Evolutionary conservation across 495 filamentous ascomycete species (phyloP).

Genomic region (Stereocaulon alpinum): DNA sequence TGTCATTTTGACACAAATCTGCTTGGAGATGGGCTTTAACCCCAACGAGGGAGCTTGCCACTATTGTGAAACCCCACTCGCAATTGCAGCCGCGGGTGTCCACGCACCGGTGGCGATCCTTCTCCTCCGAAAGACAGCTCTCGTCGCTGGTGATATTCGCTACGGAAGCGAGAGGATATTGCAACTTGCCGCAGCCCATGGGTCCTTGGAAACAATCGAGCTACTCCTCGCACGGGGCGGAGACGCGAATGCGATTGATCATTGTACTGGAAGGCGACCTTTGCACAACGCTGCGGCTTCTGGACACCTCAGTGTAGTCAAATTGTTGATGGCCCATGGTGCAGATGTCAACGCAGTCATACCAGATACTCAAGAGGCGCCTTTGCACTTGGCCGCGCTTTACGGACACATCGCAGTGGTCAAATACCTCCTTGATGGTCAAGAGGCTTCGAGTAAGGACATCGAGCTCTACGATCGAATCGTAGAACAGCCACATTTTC

Average conservation of each 20-base stretch:
- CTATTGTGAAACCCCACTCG: background rate
- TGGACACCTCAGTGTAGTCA: background rate
- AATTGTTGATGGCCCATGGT: background rate
- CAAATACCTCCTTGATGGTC: background rate
- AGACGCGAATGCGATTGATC: background rate
- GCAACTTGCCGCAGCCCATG: background rate
- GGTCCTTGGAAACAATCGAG: background rate
- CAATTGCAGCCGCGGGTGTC: background rate
- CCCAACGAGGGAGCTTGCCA: background rate
- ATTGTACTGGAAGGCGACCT: background rate
- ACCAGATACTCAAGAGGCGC: background rate
- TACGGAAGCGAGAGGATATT: background rate
- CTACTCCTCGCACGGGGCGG: background rate
- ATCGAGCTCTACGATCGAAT: background rate
- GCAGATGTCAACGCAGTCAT: background rate
- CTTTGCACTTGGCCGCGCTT: background rate
- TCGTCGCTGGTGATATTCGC: background rate
- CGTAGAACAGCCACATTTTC: background rate
- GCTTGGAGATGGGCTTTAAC: background rate
- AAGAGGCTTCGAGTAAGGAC: background rate
- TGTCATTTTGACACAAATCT: background rate
- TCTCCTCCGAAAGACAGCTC: constrained; percentile 1
- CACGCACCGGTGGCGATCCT: background rate
- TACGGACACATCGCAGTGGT: background rate
- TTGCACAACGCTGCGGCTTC: background rate